These are phyloP conservation scores for Agapanthus africanus DNA, from an alignment of 106 monocot genomes.

Conservation along the genomic window DNA sequence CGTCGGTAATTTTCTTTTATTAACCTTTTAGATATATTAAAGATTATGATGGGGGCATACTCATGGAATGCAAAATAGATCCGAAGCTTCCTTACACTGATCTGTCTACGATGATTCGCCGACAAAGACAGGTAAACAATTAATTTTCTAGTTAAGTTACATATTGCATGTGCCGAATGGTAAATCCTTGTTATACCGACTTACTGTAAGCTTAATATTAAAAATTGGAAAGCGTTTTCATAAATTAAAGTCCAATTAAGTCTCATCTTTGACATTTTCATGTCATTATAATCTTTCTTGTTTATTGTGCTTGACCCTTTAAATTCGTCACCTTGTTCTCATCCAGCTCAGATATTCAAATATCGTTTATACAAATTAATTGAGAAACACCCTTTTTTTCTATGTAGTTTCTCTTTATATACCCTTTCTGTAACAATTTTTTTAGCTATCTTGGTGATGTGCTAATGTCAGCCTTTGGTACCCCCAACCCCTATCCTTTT, in stretches of 20 bases:
- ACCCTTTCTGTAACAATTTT: neutral
- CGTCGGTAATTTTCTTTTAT: no score
- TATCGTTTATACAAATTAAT: neutral
- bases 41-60: conserved; percentile 96
- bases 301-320: neutral
- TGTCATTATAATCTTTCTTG: neutral
- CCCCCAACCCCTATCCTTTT: neutral
- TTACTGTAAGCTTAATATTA: neutral
- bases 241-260: neutral
- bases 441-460: neutral
- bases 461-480: no score
- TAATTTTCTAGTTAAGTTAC: neutral
- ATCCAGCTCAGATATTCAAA: neutral
- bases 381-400: no score
- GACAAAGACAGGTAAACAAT: conserved; percentile 82
- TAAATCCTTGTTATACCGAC: neutral
- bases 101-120: conserved; percentile 92
- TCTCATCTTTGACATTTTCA: neutral
- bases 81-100: conserved; percentile 93
- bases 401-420: neutral
- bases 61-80: conserved; percentile 97
- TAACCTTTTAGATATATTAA: conserved; percentile 68
- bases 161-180: neutral
- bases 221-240: neutral
- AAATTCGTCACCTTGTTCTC: neutral